Evolutionary conservation across 345 rosid genomes (phyloP).

Genomic region (Euphorbia tirucalli): DNA sequence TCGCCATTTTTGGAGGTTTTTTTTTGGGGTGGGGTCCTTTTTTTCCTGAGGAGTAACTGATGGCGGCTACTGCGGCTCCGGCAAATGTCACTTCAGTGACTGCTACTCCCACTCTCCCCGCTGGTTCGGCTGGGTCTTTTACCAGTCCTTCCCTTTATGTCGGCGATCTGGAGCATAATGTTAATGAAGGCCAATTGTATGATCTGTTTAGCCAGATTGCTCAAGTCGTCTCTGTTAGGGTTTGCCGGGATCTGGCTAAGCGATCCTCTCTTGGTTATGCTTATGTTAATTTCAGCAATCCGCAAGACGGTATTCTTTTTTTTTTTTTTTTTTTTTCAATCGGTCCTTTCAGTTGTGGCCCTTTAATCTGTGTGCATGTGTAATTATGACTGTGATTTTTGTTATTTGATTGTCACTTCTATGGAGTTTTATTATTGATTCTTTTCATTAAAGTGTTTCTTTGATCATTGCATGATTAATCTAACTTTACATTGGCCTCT

Average conservation of each 20-base stretch:
- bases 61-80: conserved; percentile 2
- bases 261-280: conserved; percentile 64
- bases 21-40: neutral
- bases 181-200: conserved; percentile 45
- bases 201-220: conserved; percentile 56
- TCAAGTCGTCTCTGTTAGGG: conserved; percentile 50
- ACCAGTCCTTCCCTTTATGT: conserved; percentile 55
- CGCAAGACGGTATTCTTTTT: conserved; percentile 44
- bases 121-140: conserved; percentile 15
- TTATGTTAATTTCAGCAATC: conserved; percentile 58
- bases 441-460: neutral
- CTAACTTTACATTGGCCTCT: neutral
- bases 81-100: neutral
- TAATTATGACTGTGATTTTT: neutral
- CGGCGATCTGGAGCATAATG: conserved; percentile 60
- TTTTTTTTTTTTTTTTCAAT: neutral
- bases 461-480: neutral
- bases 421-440: neutral
- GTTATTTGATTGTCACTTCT: neutral
- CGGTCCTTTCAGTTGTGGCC: neutral
- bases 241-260: conserved; percentile 53
- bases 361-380: neutral
- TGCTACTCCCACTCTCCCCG: neutral
- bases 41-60: neutral
- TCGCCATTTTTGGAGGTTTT: neutral